Base-by-base conservation (phyloP, 768 basidiomycete genomes). In the Antrodiella citrinella region DNA sequence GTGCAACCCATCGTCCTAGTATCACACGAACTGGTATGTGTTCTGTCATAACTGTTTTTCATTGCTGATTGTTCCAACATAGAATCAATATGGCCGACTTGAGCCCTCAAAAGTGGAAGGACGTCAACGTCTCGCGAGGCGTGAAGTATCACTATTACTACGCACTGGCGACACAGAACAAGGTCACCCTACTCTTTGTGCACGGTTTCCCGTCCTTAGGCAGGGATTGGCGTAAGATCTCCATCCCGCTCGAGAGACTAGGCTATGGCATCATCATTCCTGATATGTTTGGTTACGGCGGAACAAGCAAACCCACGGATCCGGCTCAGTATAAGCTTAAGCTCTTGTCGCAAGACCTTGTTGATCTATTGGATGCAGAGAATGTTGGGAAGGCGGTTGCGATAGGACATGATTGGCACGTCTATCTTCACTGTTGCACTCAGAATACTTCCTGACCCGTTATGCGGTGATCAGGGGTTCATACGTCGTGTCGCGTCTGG, bases 211-310 rank as follows among this genome's bases (percentile, higher is more conserved):
- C 72, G 0, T 69, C 70, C 0, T 67, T 67, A 1, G 67, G 71
- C 3, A 44, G 48, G 44, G 71, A 70, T 50, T 77, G 76, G 76
- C 63, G 65, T 39, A 56, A 62, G 30, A 69, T 73, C 45, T 65
- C 73, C 48, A 52, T 62, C 45, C 64, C 65, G 59, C 67, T 77
- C 58, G 48, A 61, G 39, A 57, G 61, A 23, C 59, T 60, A 49
- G 76, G 75, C 20, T 74, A 70, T 41, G 70, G 73, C 11, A 23
- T 76, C 12, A 57, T 78, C 45, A 70, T 66, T 13, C 75, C 75
- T 0, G 76, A 78, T 56, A 67, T 75, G 54, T 67, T 78, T 12
- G 76, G 77, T 4, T 69, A 65, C 26, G 76, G 73, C 13, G 67
- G 58, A 19, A 76, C 77, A 2, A 67, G 67, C 51, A 76, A 75